Evolutionary conservation across 2,329 filamentous ascomycete genomes (phyloP), one percentile per base, ranked within the genome.

Genomic region (Scedosporium dehoogii): DNA sequence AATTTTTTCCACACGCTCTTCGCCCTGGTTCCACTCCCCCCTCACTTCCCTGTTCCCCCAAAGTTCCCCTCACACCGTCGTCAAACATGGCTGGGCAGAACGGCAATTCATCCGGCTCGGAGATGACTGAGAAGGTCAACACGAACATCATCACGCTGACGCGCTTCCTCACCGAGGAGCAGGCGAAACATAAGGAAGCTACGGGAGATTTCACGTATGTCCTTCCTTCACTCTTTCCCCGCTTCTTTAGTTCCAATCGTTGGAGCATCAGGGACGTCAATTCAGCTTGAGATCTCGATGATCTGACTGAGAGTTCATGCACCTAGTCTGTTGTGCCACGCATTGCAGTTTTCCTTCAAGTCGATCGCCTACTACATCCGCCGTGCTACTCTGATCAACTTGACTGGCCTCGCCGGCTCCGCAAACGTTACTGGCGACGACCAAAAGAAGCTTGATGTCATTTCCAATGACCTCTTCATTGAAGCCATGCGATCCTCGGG

Each of bases 321-420:
- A 56, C 44, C 60, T 70, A 97, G 92, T 70, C 85, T 99, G 61
- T 86, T 99, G 64, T 97, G 92, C 83, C 94, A 99, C 75, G 92
- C 94, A 64, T 89, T 99, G 64, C 94, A 97, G 77, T 99, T 97
- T 82, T 93, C 94, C 67, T 99, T 99, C 88, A 99, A 99, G 82
- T 96, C 91, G 68, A 99, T 99, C 76, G 91, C 94, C 70, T 96
- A 97, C 83, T 99, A 97, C 82, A 99, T 99, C 76, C 92, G 93
- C 71, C 89, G 94, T 75, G 92, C 93, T 42, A 93, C 91, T 25
- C 81, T 99, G 67, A 93, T 97, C 79, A 96, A 96, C 81, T 85
- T 99, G 65, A 96, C 91, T 60, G 94, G 94, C 65, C 86, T 99
- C 58, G 94, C 94, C 65, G 94, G 94, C 64, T 94, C 93, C 64